Percentiles rank a stretch among this genome's conserved stretches.
Conservation (phyloP, 306 rosid species). For the Cajanus cajan region DNA sequence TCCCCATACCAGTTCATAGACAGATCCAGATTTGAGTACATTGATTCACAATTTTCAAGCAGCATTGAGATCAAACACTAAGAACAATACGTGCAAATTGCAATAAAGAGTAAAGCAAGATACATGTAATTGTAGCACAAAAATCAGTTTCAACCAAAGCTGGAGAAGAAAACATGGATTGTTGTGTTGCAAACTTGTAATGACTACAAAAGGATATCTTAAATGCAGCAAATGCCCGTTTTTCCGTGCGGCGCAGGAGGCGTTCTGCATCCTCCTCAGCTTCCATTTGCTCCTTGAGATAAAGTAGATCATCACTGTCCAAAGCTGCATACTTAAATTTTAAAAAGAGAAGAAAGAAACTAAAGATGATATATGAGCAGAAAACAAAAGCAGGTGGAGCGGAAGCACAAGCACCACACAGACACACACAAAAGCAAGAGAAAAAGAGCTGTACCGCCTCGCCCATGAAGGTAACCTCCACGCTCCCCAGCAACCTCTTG, state of each 20-base stretch:
- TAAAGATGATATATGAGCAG: constrained; percentile 20
- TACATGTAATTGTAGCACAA: background rate
- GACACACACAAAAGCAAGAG: constrained; percentile 21
- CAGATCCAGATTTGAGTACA: background rate
- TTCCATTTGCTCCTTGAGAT: constrained; percentile 99
- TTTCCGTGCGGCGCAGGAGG: constrained; percentile 95
- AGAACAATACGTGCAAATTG: background rate
- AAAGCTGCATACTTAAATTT: constrained; percentile 77
- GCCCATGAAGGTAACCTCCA: constrained; percentile 98
- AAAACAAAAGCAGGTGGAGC: background rate
- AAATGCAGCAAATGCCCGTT: constrained; percentile 96
- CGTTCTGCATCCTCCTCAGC: constrained; percentile 99
- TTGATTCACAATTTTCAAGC: background rate
- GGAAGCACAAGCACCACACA: background rate
- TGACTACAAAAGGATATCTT: constrained; percentile 78
- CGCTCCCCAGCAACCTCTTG: constrained; percentile 99
- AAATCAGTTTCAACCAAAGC: background rate
- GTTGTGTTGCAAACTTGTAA: background rate
- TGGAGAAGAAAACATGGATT: background rate
- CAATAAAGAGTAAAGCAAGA: background rate
- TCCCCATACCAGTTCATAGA: background rate
- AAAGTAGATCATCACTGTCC: constrained; percentile 98
- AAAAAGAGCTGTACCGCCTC: constrained; percentile 74
- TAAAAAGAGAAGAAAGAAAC: constrained; percentile 36
- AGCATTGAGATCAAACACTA: background rate